Percentiles rank a stretch among this genome's conserved stretches.
These are phyloP conservation scores for Funneliformis mosseae DNA, from an alignment of 192 early-diverging fungal species.

Conservation along the genomic window DNA sequence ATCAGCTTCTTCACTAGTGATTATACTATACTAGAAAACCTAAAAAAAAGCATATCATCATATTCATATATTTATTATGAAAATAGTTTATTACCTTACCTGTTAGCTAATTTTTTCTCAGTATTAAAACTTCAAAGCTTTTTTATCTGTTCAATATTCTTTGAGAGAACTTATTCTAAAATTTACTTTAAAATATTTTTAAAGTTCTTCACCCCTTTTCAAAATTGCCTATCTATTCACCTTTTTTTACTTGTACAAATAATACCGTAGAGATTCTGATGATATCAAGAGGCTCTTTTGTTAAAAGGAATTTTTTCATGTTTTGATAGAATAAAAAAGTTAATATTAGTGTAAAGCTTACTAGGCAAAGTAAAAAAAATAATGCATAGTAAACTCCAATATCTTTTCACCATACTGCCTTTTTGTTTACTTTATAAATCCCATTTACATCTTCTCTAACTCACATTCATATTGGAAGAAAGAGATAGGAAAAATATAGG, in stretches of 20 bases:
- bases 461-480: no score
- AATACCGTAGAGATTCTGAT: constrained; percentile 6
- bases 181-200: background rate
- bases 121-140: background rate
- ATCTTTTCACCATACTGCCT: no score
- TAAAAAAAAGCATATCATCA: constrained; percentile 3
- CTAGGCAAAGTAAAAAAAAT: no score
- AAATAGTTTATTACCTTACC: background rate
- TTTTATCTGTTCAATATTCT: constrained; percentile 3
- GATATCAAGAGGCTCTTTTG: constrained; percentile 12
- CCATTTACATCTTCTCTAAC: no score
- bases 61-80: background rate
- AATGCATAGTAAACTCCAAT: no score
- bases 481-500: no score
- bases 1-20: background rate
- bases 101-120: constrained; percentile 4
- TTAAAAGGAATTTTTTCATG: constrained; percentile 20
- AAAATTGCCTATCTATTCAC: constrained; percentile 12
- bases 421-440: no score
- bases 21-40: constrained; percentile 16
- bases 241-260: background rate
- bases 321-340: constrained; percentile 23
- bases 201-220: constrained; percentile 1
- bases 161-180: constrained; percentile 4
- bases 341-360: no score